Evolutionary conservation across 495 filamentous ascomycete species (phyloP).

Genomic region (Penicillium manginii): DNA sequence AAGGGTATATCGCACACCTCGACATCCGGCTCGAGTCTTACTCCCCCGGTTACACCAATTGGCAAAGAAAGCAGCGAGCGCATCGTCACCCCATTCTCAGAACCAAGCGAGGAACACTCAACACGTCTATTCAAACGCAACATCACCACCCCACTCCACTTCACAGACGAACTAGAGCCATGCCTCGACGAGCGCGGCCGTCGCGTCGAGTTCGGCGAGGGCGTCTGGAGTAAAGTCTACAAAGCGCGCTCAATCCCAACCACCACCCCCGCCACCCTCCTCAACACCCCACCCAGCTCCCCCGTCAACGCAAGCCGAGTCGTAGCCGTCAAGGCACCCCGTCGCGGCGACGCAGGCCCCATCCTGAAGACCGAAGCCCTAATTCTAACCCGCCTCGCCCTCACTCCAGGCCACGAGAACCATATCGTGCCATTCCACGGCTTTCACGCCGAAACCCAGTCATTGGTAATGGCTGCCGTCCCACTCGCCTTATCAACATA

Average conservation of each 20-base stretch:
- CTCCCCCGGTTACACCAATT: conserved; percentile 45
- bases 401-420: conserved; percentile 32
- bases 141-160: conserved; percentile 26
- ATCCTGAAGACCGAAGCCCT: conserved; percentile 57
- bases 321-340: conserved; percentile 60
- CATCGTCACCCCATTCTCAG: conserved; percentile 12
- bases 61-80: conserved; percentile 21
- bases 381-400: conserved; percentile 53
- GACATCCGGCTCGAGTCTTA: conserved; percentile 28
- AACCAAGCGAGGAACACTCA: not conserved
- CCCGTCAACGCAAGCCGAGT: conserved; percentile 39
- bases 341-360: conserved; percentile 49
- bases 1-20: conserved; percentile 16
- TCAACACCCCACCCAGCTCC: conserved; percentile 51
- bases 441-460: conserved; percentile 48
- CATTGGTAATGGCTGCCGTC: conserved; percentile 58
- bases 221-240: conserved; percentile 66
- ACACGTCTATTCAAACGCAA: conserved; percentile 15
- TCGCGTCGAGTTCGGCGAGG: conserved; percentile 55
- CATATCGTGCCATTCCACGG: conserved; percentile 62
- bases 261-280: conserved; percentile 6
- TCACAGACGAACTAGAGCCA: conserved; percentile 42
- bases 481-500: conserved; percentile 54
- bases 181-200: conserved; percentile 30
- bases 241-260: conserved; percentile 35